Evolutionary conservation across 805 yeast species (phyloP).

Genomic region (Sugiyamaella qingdaonensis): DNA sequence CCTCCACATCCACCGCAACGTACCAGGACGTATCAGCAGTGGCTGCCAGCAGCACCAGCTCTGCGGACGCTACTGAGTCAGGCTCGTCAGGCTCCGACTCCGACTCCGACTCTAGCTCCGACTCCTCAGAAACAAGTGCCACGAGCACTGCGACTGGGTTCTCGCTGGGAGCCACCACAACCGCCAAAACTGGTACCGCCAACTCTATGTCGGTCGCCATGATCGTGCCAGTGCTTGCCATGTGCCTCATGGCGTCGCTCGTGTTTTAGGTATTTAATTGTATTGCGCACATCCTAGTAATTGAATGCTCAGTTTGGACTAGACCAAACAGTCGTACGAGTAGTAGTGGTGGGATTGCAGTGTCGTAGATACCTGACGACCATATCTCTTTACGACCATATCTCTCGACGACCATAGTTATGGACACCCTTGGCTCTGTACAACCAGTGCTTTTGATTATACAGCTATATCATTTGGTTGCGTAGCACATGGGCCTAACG

Average conservation of each 20-base stretch:
- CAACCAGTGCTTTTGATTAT: too few relatives aligned
- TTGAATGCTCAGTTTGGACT: background rate
- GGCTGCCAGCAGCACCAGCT: background rate
- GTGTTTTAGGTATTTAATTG: background rate
- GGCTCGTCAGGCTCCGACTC: constrained; percentile 12
- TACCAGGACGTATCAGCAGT: background rate
- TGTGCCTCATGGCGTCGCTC: background rate
- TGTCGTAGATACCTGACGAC: too few relatives aligned
- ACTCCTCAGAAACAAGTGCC: too few relatives aligned
- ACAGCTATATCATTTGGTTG: too few relatives aligned
- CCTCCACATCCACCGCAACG: background rate
- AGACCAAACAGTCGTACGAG: background rate
- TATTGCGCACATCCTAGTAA: background rate
- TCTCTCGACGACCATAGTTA: too few relatives aligned
- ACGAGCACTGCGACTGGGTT: background rate
- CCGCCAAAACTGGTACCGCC: background rate
- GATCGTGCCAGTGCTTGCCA: background rate
- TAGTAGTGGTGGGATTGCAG: too few relatives aligned
- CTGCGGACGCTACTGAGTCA: background rate
- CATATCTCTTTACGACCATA: too few relatives aligned
- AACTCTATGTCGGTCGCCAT: background rate
- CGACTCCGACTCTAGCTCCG: background rate
- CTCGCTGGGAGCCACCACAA: background rate
- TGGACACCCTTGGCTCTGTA: too few relatives aligned
- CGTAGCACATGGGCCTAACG: too few relatives aligned